These are phyloP conservation scores for Podospora pseudocomata DNA, from an alignment of 495 filamentous ascomycete species.

Conservation along the genomic window DNA sequence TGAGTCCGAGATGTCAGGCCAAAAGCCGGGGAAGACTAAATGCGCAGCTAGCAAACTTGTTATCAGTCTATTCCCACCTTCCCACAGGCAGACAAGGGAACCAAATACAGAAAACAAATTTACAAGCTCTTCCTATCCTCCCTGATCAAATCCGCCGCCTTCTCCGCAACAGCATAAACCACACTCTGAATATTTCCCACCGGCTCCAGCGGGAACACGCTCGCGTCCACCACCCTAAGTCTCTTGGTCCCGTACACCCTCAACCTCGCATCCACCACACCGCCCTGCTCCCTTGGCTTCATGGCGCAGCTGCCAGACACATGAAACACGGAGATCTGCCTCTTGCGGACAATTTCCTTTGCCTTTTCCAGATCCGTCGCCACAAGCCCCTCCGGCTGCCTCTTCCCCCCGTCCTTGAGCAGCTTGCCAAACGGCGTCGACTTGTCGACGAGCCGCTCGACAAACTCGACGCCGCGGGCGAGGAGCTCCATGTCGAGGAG, in stretches of 20 bases:
- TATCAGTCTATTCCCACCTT: neutral
- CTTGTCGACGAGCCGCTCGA: conserved; percentile 43
- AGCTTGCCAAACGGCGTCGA: conserved; percentile 35
- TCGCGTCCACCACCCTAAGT: conserved; percentile 54
- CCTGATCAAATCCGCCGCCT: conserved; percentile 54
- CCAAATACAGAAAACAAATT: neutral
- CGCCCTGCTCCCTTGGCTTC: conserved; percentile 36
- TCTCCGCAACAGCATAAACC: conserved; percentile 55
- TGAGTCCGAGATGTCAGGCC: neutral
- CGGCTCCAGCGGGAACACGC: conserved; percentile 49
- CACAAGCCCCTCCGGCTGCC: conserved; percentile 20
- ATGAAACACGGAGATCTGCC: conserved; percentile 40
- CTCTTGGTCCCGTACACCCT: conserved; percentile 48
- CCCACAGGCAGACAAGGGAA: neutral
- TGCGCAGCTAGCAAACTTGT: too few species aligned
- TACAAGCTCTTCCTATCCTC: conserved; percentile 19
- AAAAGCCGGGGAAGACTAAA: too few species aligned
- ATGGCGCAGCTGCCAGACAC: conserved; percentile 38
- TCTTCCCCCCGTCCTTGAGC: conserved; percentile 33
- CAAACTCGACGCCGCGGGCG: conserved; percentile 44
- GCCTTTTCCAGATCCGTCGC: conserved; percentile 36
- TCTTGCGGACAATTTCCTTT: conserved; percentile 34
- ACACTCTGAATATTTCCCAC: conserved; percentile 47
- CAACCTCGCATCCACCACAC: conserved; percentile 41
- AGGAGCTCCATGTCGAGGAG: conserved; percentile 50